phyloP scores from a whole-genome alignment of 192 early-diverging fungal genomes.

The Oehlia diaphana region DNA sequence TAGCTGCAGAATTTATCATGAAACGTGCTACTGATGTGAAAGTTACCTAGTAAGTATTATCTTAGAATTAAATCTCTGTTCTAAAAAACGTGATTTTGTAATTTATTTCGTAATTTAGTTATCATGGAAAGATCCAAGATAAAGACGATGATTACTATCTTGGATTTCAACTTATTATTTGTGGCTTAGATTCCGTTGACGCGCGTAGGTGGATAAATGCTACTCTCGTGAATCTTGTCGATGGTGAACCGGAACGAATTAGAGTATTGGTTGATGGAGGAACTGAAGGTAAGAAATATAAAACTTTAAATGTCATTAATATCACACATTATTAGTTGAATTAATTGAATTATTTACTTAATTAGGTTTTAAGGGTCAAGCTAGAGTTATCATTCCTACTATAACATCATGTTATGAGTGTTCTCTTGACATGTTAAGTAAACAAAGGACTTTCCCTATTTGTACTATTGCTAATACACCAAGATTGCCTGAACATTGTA shows the following conservation, averaged over 20 bases:
- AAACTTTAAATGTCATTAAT: too few species aligned
- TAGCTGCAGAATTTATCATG: conserved; percentile 76
- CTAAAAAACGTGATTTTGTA: background rate
- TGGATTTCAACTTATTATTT: conserved; percentile 86
- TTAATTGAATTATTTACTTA: background rate
- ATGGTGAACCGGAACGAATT: conserved; percentile 73
- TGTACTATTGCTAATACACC: conserved; percentile 99
- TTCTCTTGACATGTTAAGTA: conserved; percentile 88
- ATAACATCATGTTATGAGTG: conserved; percentile 95
- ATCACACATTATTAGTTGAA: too few species aligned
- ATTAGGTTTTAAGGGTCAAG: conserved; percentile 90
- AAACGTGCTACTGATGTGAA: conserved; percentile 65
- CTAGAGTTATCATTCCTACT: conserved; percentile 85
- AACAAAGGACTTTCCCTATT: conserved; percentile 88
- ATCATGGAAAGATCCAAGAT: conserved; percentile 92
- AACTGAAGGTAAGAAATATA: conserved; percentile 68
- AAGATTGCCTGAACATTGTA: conserved; percentile 96
- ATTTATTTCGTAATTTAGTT: conserved; percentile 37
- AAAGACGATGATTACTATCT: conserved; percentile 92
- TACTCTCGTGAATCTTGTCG: conserved; percentile 74
- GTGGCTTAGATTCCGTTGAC: conserved; percentile 93
- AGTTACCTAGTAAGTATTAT: conserved; percentile 63
- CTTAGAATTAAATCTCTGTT: background rate
- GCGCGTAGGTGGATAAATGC: conserved; percentile 98
- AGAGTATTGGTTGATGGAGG: conserved; percentile 95